Base-by-base conservation (phyloP, 768 basidiomycete species). In the Podaxis carcinomalis region DNA sequence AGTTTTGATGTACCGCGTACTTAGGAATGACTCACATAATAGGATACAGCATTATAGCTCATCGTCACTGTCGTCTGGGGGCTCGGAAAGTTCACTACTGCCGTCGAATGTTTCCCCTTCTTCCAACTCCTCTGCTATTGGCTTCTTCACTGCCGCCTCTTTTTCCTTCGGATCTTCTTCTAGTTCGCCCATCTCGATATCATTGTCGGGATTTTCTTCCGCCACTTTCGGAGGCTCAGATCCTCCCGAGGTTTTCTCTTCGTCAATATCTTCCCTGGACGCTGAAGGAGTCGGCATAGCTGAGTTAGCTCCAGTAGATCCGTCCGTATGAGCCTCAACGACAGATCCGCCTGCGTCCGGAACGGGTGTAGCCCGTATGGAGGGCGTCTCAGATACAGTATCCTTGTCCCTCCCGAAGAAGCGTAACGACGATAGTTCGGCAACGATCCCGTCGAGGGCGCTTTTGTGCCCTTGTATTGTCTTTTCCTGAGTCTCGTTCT, bases 101-200 rank as follows among this genome's bases (percentile, higher is more conserved):
- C 81, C 79, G 67, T 92, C 90, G 60, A 88, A 92, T 37, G 92
- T 90, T 72, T 93, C 92, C 25, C 92, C 92, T 74, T 93, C 92
- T 69, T 93, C 92, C 63, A 92, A 73, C 53, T 93, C 92, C 66
- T 93, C 65, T 25, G 51, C 90, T 56, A 82, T 76, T 42, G 69
- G 57, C 63, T 83, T 87, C 71, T 83, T 86, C 27, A 70, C 72
- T 28, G 52, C 59, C 35, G 52, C 59, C 23, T 61, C 59, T 65
- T 84, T 81, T 42, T 72, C 71, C 62, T 79, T 83, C 2, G 84
- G 83, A 56, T 84, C 83, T 68, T 93, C 92, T 62, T 90, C 87
- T 2, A 93, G 83, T 69, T 93, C 92, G n/a, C 92, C 92, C 92
- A 93, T 93, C 72, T 93, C 92, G 64, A 93, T 92, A 63, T 93